A percentile compares a stretch with the other conserved stretches of the same genome.
Conservation (phyloP, 2,329 filamentous ascomycete species). For the Westerdykella sp. region DNA sequence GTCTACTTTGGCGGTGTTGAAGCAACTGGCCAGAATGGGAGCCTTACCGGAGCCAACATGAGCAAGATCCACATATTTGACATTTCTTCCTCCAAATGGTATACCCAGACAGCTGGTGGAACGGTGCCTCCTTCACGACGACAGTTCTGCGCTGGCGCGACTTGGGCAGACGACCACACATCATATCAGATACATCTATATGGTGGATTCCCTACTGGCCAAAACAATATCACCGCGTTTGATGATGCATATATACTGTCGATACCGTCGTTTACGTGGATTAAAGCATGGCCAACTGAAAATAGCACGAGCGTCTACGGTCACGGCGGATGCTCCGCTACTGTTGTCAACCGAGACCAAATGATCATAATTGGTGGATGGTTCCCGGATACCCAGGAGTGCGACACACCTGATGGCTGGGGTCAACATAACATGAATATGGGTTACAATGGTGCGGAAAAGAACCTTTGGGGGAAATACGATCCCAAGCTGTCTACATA, state of each 20-base stretch:
- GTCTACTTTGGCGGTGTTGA: constrained; percentile 58
- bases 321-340: constrained; percentile 51
- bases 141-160: constrained; percentile 56
- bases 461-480: constrained; percentile 49
- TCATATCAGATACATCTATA: constrained; percentile 63
- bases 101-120: constrained; percentile 52
- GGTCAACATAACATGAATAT: constrained; percentile 54
- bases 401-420: constrained; percentile 50
- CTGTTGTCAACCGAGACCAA: constrained; percentile 51
- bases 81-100: constrained; percentile 55
- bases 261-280: constrained; percentile 59
- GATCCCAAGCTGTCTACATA: constrained; percentile 48
- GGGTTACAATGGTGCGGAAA: constrained; percentile 44
- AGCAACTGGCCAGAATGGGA: constrained; percentile 45
- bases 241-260: constrained; percentile 59
- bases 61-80: constrained; percentile 55
- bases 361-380: constrained; percentile 60
- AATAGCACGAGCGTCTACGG: constrained; percentile 43
- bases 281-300: constrained; percentile 47
- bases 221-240: constrained; percentile 45
- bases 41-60: constrained; percentile 35
- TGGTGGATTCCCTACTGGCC: constrained; percentile 49
- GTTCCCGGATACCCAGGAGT: constrained; percentile 46
- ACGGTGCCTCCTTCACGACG: constrained; percentile 48
- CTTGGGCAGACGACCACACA: constrained; percentile 54